Evolutionary conservation across 257 asterid species (phyloP).

Genomic region (Nicotiana noctiflora): DNA sequence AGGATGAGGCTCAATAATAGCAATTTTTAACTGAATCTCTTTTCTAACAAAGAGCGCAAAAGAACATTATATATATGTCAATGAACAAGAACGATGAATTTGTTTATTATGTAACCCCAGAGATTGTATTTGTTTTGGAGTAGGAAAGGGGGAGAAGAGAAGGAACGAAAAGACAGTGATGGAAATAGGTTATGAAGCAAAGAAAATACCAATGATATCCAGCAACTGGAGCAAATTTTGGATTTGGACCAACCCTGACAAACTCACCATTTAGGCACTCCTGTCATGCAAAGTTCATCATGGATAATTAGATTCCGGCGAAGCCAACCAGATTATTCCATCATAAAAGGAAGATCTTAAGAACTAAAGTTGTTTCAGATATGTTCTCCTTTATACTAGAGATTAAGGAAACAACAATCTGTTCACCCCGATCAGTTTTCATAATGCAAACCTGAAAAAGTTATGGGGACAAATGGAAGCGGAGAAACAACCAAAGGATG

Average conservation of each 20-base stretch:
- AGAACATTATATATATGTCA: neutral
- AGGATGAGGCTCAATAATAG: constrained; percentile 13
- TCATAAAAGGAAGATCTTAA: neutral
- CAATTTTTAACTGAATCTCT: neutral
- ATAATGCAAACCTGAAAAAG: neutral
- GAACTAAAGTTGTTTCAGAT: neutral
- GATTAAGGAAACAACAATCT: neutral
- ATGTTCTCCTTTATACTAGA: neutral
- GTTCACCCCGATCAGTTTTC: neutral
- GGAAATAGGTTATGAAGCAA: neutral
- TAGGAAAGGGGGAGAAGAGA: neutral
- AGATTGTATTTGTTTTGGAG: neutral
- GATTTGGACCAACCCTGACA: constrained; percentile 93
- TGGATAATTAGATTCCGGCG: neutral
- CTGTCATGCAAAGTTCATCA: constrained; percentile 29
- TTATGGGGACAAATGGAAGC: neutral
- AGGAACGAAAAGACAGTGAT: neutral
- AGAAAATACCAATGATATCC: constrained; percentile 82
- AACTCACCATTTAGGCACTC: constrained; percentile 95
- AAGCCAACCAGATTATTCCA: neutral
- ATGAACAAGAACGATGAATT: neutral
- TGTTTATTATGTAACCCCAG: neutral
- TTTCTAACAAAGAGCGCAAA: neutral
- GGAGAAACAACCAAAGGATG: neutral
- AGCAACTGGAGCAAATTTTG: constrained; percentile 90